Percentiles rank a stretch among this genome's conserved stretches.
These are phyloP conservation scores for Aspergillus ellipticus DNA, from an alignment of 495 filamentous ascomycete species.

Conservation along the genomic window DNA sequence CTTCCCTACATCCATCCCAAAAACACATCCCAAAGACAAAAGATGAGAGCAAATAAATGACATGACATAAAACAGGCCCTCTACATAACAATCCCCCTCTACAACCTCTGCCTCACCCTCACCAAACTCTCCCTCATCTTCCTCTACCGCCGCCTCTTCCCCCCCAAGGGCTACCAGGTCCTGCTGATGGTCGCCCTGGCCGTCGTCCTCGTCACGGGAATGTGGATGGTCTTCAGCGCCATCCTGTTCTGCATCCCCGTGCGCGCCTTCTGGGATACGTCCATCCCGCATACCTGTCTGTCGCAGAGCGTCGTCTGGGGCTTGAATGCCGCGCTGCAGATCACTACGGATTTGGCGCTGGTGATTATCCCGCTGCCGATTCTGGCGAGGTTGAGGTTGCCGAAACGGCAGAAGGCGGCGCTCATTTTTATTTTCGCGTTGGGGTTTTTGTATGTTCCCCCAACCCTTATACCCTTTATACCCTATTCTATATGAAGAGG, in stretches of 20 bases:
- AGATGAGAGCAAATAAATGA: not conserved
- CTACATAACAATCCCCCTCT: conserved; percentile 37
- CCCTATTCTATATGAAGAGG: no score
- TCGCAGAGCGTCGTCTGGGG: conserved; percentile 34
- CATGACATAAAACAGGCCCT: conserved; percentile 23
- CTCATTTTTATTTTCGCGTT: conserved; percentile 43
- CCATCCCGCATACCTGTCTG: conserved; percentile 24
- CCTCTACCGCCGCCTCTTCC: conserved; percentile 41
- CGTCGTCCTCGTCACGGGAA: conserved; percentile 29
- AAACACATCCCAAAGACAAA: no score
- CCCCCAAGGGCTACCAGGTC: conserved; percentile 23
- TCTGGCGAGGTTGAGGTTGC: conserved; percentile 37
- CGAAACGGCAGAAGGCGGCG: conserved; percentile 36
- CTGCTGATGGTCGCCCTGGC: conserved; percentile 27
- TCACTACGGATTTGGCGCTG: conserved; percentile 44
- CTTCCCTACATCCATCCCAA: no score
- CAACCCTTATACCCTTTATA: no score
- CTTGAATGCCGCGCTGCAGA: conserved; percentile 43
- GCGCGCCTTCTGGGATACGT: conserved; percentile 24
- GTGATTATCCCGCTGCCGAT: conserved; percentile 45
- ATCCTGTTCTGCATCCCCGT: conserved; percentile 39
- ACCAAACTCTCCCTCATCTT: conserved; percentile 43
- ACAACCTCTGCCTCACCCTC: conserved; percentile 41
- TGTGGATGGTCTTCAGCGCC: conserved; percentile 37
- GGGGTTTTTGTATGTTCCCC: conserved; percentile 47